phyloP scores from a whole-genome alignment of 176 grass and related monocot species.

The Carex scoparia region DNA sequence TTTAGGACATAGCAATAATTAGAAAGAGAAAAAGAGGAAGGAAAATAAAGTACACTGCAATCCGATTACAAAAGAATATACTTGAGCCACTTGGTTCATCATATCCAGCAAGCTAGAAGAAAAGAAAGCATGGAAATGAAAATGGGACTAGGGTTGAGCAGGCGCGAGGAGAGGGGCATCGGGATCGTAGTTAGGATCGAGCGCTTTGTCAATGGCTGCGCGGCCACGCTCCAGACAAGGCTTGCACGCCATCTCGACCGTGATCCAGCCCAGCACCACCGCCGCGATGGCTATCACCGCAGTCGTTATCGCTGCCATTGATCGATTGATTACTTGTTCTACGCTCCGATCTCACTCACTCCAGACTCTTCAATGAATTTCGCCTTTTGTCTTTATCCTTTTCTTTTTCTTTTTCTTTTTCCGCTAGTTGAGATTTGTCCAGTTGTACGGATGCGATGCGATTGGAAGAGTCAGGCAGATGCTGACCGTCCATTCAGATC shows the following conservation, averaged over 20 bases:
- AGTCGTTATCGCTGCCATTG: conserved; percentile 66
- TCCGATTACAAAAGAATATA: neutral
- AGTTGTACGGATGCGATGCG: neutral
- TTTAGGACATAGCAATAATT: neutral
- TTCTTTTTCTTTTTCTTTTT: neutral
- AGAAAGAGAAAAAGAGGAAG: neutral
- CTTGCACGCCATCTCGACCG: conserved; percentile 97
- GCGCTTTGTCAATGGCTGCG: conserved; percentile 73
- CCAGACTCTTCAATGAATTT: neutral
- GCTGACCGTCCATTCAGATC: neutral
- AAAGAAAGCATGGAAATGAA: neutral
- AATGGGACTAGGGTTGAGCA: conserved; percentile 3
- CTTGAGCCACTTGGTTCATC: neutral
- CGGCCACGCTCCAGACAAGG: conserved; percentile 80
- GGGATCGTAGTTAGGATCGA: conserved; percentile 72
- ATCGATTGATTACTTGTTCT: neutral
- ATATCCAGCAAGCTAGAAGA: neutral
- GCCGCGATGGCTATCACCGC: conserved; percentile 74
- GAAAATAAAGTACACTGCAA: neutral
- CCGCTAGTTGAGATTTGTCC: neutral
- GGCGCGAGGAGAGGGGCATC: conserved; percentile 34
- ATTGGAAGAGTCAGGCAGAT: neutral
- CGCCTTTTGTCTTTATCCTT: neutral
- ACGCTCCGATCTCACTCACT: neutral
- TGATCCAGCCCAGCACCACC: conserved; percentile 77